phyloP scores from a whole-genome alignment of 495 filamentous ascomycete species.

The Hypoxylon fragiforme region DNA sequence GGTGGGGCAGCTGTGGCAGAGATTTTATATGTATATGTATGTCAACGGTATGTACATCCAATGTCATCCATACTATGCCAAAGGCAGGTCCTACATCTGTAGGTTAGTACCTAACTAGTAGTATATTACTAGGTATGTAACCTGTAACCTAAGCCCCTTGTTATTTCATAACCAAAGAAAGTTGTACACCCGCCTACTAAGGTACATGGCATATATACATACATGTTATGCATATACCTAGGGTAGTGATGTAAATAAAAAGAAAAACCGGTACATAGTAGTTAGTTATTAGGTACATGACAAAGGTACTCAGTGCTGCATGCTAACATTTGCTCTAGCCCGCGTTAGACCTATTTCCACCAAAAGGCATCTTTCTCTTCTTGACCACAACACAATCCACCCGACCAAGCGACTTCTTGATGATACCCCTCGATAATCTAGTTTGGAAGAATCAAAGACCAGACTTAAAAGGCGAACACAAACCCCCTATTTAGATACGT shows the following conservation, averaged over 20 bases:
- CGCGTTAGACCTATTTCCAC: constrained; percentile 34
- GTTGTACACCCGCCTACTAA: too few species aligned
- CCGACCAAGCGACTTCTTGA: constrained; percentile 16
- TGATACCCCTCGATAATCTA: constrained; percentile 34
- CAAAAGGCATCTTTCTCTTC: constrained; percentile 28
- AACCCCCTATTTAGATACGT: neutral
- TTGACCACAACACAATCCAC: constrained; percentile 32
- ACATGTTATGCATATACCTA: too few species aligned
- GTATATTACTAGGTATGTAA: too few species aligned
- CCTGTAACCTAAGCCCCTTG: too few species aligned
- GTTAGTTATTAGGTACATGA: too few species aligned
- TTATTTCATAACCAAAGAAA: too few species aligned
- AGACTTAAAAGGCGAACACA: neutral
- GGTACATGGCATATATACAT: too few species aligned
- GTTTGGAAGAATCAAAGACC: constrained; percentile 17
- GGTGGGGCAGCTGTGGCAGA: neutral
- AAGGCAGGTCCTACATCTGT: too few species aligned
- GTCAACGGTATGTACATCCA: neutral
- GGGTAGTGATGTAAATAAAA: too few species aligned
- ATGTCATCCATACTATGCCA: too few species aligned
- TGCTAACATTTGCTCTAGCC: constrained; percentile 17
- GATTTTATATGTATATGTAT: neutral
- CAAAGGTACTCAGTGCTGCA: neutral
- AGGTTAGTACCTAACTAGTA: too few species aligned
- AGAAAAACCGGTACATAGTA: too few species aligned